Percentiles rank a stretch among this genome's conserved stretches.
These are phyloP conservation scores for Trametes sp. DNA, from an alignment of 1,284 basidiomycete species.

Conservation along the genomic window DNA sequence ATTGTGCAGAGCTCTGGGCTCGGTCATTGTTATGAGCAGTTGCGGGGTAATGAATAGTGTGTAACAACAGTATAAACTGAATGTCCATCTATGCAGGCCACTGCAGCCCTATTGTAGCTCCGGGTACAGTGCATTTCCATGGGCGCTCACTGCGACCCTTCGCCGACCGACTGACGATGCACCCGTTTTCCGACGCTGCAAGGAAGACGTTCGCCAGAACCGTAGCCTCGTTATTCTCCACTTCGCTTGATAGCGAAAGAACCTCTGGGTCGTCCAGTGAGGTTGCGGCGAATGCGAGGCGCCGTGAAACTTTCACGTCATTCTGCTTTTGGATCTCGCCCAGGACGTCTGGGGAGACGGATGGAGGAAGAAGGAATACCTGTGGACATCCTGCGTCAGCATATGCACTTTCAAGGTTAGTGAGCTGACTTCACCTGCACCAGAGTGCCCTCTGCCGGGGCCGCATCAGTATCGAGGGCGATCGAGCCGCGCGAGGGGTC, in stretches of 20 bases:
- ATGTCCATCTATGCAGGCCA: constrained; percentile 5
- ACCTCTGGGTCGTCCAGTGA: constrained; percentile 25
- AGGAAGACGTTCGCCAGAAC: constrained; percentile 54
- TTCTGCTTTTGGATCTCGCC: constrained; percentile 7
- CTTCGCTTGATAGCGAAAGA: constrained; percentile 5
- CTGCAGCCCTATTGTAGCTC: constrained; percentile 20
- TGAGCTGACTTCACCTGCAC: constrained; percentile 69
- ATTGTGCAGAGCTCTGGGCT: background rate
- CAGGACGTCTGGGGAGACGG: constrained; percentile 10
- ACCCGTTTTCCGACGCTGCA: constrained; percentile 67
- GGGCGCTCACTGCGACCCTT: constrained; percentile 28
- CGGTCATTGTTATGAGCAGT: background rate
- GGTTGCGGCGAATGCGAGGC: constrained; percentile 27
- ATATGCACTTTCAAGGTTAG: too few species aligned
- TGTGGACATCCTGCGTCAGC: background rate
- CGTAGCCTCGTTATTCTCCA: constrained; percentile 25
- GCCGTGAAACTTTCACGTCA: background rate
- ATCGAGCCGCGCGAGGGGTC: constrained; percentile 82
- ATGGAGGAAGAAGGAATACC: constrained; percentile 25
- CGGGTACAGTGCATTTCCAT: constrained; percentile 51
- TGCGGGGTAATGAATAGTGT: background rate
- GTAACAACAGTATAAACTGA: background rate
- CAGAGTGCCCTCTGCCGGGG: constrained; percentile 60
- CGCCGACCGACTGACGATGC: constrained; percentile 43
- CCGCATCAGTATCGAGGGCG: constrained; percentile 69